A percentile compares a stretch with the other conserved stretches of the same genome.
These are phyloP conservation scores for Blastomyces emzantsi DNA, from an alignment of 2,329 filamentous ascomycete species.

Conservation along the genomic window DNA sequence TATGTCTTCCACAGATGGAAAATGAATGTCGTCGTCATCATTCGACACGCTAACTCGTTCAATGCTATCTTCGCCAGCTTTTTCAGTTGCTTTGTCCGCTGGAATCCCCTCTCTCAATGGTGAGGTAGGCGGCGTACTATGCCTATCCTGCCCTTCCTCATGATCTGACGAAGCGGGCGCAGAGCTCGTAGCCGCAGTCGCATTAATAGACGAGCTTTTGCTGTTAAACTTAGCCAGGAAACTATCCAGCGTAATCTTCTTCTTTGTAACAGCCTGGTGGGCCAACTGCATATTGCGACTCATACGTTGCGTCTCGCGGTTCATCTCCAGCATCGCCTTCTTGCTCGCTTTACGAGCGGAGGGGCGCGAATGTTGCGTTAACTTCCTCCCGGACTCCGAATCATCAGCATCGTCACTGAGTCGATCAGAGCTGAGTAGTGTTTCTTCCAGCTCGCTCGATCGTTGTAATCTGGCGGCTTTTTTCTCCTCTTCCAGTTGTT, in stretches of 20 bases:
- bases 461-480: conserved; percentile 24
- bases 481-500: conserved; percentile 45
- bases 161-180: conserved; percentile 35
- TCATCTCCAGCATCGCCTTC: conserved; percentile 91
- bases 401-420: conserved; percentile 29
- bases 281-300: conserved; percentile 82
- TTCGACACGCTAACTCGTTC: background rate
- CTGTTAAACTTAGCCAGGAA: conserved; percentile 81
- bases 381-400: conserved; percentile 51
- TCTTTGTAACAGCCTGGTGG: conserved; percentile 82
- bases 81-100: conserved; percentile 9
- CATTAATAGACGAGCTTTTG: conserved; percentile 36
- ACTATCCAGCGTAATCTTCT: conserved; percentile 75
- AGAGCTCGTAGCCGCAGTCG: conserved; percentile 22
- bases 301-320: conserved; percentile 85
- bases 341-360: conserved; percentile 75
- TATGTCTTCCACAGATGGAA: conserved; percentile 8
- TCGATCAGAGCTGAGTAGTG: conserved; percentile 28
- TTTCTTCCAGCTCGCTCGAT: conserved; percentile 19
- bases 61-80: background rate
- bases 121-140: conserved; percentile 65
- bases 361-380: conserved; percentile 62
- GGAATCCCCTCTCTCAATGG: conserved; percentile 31
- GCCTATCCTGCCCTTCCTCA: conserved; percentile 34
- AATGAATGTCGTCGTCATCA: background rate